Conservation (phyloP, 495 filamentous ascomycete genomes). For the Talaromyces ruber region DNA sequence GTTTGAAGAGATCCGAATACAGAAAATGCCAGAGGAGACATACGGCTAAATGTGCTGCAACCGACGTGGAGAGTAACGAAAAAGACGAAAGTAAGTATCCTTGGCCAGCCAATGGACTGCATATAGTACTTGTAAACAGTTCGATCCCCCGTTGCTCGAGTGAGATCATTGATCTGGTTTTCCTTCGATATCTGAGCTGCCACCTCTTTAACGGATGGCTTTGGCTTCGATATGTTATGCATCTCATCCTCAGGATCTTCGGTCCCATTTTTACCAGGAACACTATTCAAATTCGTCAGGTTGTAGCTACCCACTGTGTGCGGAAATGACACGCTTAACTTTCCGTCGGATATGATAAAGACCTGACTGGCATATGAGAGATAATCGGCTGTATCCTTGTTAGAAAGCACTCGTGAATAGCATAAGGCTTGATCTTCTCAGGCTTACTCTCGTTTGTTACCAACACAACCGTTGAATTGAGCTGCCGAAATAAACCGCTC, state of each 20-base stretch:
- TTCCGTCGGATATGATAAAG: not conserved
- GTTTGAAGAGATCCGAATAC: not conserved
- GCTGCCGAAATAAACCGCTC: slow-evolving; percentile 36
- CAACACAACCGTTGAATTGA: not conserved
- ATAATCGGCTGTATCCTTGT: not conserved
- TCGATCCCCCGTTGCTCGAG: not conserved
- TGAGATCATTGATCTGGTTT: not conserved
- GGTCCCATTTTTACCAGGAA: not conserved
- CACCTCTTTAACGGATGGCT: not conserved
- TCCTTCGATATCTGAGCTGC: not conserved
- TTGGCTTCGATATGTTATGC: not conserved
- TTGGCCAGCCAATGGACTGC: not conserved
- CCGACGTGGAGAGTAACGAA: not conserved
- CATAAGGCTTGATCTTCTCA: not conserved
- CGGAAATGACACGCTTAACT: not conserved
- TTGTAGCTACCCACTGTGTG: not conserved
- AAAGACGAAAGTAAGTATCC: not conserved
- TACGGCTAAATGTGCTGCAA: slow-evolving; percentile 4
- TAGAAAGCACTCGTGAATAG: not conserved
- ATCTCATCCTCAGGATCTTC: not conserved
- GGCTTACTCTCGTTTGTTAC: not conserved
- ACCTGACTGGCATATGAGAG: not conserved
- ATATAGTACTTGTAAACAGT: slow-evolving; percentile 2
- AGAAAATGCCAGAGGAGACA: not conserved
- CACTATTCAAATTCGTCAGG: not conserved